Conservation (phyloP, 495 filamentous ascomycete genomes). For the Neohortaea acidophila region DNA sequence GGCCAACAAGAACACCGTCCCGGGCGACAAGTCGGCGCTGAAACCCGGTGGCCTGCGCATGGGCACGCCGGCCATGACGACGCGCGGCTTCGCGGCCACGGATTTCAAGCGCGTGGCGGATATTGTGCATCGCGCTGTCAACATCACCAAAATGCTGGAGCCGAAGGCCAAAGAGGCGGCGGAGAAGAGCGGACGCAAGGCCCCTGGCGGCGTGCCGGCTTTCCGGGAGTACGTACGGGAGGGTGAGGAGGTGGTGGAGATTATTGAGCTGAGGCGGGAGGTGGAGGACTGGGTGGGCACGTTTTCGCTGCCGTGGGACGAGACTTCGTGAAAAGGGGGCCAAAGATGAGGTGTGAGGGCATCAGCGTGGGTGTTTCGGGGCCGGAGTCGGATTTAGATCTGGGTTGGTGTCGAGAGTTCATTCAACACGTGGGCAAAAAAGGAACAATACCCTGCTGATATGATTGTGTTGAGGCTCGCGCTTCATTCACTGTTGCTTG, state of each 20-base stretch:
- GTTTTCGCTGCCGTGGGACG: slow-evolving; percentile 70
- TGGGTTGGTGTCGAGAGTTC: neutral
- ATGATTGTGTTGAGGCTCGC: too few relatives aligned
- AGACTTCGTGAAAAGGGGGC: slow-evolving; percentile 11
- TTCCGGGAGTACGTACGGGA: slow-evolving; percentile 73
- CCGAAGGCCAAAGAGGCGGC: slow-evolving; percentile 65
- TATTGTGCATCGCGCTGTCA: slow-evolving; percentile 82
- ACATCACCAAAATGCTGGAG: slow-evolving; percentile 68
- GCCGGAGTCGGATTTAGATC: neutral
- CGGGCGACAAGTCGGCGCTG: slow-evolving; percentile 93
- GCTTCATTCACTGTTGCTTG: too few relatives aligned
- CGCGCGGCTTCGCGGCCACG: slow-evolving; percentile 68
- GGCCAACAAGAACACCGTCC: slow-evolving; percentile 98
- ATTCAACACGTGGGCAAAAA: neutral
- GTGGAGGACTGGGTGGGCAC: slow-evolving; percentile 93
- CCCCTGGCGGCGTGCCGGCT: slow-evolving; percentile 60
- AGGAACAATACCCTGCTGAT: neutral
- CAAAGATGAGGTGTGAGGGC: neutral
- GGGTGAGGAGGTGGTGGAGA: slow-evolving; percentile 70
- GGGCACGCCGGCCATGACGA: slow-evolving; percentile 97
- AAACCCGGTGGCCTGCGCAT: slow-evolving; percentile 90
- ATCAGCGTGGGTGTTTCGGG: neutral
- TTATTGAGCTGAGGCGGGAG: slow-evolving; percentile 72
- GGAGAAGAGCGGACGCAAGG: slow-evolving; percentile 64
- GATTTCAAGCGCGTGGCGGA: slow-evolving; percentile 86